These are phyloP conservation scores for Hibiscus mutabilis DNA, from an alignment of 345 rosid species.

Conservation along the genomic window DNA sequence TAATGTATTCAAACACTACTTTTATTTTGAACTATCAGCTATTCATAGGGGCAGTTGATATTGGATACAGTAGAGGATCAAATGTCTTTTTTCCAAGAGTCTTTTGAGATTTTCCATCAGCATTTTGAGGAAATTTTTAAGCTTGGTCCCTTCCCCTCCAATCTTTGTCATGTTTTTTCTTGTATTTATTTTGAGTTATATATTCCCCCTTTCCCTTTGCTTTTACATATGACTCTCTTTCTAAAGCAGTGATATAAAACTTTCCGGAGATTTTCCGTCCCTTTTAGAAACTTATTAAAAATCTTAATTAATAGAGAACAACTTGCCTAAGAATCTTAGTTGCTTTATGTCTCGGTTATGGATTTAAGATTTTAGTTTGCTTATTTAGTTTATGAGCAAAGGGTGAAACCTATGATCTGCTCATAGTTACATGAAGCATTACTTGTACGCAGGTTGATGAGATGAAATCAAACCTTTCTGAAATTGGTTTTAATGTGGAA, in stretches of 20 bases:
- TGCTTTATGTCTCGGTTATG: neutral
- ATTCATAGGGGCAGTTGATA: neutral
- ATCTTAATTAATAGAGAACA: neutral
- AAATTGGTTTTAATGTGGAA: slow-evolving; percentile 69
- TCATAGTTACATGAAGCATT: slow-evolving; percentile 13
- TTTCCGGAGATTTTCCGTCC: neutral
- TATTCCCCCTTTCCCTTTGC: neutral
- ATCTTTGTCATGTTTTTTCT: neutral
- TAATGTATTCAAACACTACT: slow-evolving; percentile 6
- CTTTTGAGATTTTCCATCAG: neutral
- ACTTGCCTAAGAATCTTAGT: neutral
- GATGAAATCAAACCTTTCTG: slow-evolving; percentile 64
- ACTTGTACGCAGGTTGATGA: slow-evolving; percentile 52
- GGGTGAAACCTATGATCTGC: neutral
- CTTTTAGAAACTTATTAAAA: neutral
- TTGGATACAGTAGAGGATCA: neutral
- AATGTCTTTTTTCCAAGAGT: neutral
- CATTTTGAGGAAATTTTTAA: neutral
- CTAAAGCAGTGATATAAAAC: neutral
- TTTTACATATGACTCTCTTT: neutral
- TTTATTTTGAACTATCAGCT: slow-evolving; percentile 13
- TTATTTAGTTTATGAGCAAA: neutral
- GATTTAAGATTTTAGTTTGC: neutral
- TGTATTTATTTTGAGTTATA: neutral
- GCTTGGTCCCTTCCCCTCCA: neutral